A percentile compares a stretch with the other conserved stretches of the same genome.
These are phyloP conservation scores for Croton laevigatus DNA, from an alignment of 441 rosid species.

Conservation along the genomic window DNA sequence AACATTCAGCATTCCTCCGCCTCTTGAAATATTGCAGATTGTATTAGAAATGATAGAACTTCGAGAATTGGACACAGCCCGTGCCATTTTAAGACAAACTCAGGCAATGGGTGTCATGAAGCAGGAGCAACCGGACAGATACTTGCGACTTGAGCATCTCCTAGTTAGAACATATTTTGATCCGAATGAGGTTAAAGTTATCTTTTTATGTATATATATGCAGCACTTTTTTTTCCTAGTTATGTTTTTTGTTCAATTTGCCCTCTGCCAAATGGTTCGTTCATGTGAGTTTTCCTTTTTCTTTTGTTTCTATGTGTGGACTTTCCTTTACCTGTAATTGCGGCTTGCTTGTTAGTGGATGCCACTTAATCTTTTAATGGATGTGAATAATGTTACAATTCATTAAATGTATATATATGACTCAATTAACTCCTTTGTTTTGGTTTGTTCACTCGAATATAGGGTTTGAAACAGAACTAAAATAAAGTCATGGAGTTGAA, in stretches of 20 bases:
- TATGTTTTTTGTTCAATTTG: not conserved
- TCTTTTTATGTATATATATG: not conserved
- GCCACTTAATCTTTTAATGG: not conserved
- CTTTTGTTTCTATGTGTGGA: not conserved
- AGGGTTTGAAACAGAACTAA: constrained; percentile 1
- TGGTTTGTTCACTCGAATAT: not conserved
- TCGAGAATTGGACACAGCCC: constrained; percentile 93
- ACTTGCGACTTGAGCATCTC: constrained; percentile 94
- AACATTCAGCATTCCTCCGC: not conserved
- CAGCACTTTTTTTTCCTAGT: not conserved
- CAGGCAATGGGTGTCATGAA: constrained; percentile 99
- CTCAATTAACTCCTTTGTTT: not conserved
- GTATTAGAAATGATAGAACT: constrained; percentile 98
- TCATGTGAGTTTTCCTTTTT: not conserved
- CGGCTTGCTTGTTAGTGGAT: not conserved
- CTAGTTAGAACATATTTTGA: constrained; percentile 96
- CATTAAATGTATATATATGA: not conserved
- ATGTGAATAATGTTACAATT: not conserved
- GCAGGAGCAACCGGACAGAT: constrained; percentile 99
- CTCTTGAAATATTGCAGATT: constrained; percentile 45
- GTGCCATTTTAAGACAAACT: constrained; percentile 95
- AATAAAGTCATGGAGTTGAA: not conserved
- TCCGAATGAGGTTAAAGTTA: constrained; percentile 79
- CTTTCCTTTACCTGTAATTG: not conserved
- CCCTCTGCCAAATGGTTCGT: not conserved